Evolutionary conservation across 228 moss, liverwort and hornwort genomes (phyloP), one percentile per base, ranked within the genome.

Genomic region (Sphagnum magellanicum): DNA sequence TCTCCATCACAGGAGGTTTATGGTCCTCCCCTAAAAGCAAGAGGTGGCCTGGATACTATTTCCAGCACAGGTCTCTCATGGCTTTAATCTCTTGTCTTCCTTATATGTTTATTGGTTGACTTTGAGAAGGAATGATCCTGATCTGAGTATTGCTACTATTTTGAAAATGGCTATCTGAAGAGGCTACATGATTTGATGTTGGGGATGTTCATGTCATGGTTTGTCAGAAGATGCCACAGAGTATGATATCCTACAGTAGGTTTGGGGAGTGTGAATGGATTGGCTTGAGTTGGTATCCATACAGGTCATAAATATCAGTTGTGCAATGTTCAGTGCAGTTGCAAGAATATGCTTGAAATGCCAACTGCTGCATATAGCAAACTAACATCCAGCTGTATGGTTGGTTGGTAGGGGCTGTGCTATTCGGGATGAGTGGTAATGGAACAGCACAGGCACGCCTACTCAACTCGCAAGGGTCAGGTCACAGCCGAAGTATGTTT

Each of bases 401-500:
- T 69, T 32, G 49, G 13, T 72, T 16, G 50, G 62, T 59, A 66
- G 57, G 55, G 62, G 66, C 49, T 74, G 74, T 74, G 72, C 80
- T 81, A 74, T 58, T 79, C 75, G 82, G 86, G 51, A 72, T 78
- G 68, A 72, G 74, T 76, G 80, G 74, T 74, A 78, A 74, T 78
- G 87, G 87, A 78, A 72, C 80, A 61, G 74, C 78, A 51, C 87
- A 74, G 64, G 48, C 9, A 8, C 83, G 81, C 67, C 63, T 73
- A 67, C 65, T 78, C 70, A 78, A 86, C 72, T 79, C 83, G 72
- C 87, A 82, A 71, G 74, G 77, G 70, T 76, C 77, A 80, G 76
- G 75, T 72, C 87, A 80, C 76, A 87, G 80, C 76, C 87, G 75
- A 72, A 78, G 80, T 78, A 76, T 78, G 73, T 78, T 78, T 69